A percentile compares a stretch with the other conserved stretches of the same genome.
phyloP scores from a whole-genome alignment of 345 rosid species.

The Acer yangbiense region DNA sequence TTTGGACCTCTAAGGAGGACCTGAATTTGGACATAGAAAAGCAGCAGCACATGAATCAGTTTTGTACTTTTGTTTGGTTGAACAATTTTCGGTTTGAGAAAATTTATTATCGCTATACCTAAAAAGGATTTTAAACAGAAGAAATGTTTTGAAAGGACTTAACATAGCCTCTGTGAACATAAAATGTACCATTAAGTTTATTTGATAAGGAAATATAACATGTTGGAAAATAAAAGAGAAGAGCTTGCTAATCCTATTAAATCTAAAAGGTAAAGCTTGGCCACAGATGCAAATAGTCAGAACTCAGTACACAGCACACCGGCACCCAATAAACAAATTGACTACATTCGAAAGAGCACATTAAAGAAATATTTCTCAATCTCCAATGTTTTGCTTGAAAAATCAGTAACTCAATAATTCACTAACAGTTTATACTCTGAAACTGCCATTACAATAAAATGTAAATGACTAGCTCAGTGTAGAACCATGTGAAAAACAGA shows the following conservation, averaged over 20 bases:
- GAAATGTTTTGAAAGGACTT: neutral
- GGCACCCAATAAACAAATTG: neutral
- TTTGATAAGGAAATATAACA: neutral
- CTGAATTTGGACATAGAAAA: conserved; percentile 26
- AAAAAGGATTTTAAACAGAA: neutral
- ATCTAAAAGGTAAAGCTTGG: neutral
- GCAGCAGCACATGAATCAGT: neutral
- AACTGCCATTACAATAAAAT: too few relatives aligned
- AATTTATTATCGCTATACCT: neutral
- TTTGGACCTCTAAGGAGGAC: conserved; percentile 75
- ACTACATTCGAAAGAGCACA: neutral
- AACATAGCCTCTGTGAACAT: neutral
- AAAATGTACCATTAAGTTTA: neutral
- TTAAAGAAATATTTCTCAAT: neutral
- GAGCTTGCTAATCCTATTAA: neutral
- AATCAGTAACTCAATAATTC: too few relatives aligned
- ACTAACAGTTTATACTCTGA: too few relatives aligned
- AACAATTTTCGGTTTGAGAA: neutral
- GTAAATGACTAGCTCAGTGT: too few relatives aligned
- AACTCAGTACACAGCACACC: too few relatives aligned
- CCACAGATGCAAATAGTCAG: neutral
- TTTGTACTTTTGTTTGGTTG: neutral
- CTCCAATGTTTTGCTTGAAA: neutral
- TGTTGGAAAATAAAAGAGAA: neutral
- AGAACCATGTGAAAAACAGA: too few relatives aligned